Percentiles rank a stretch among this genome's conserved stretches.
Evolutionary conservation across 305 asterid species (phyloP).

Genomic region (Salvia sclarea): DNA sequence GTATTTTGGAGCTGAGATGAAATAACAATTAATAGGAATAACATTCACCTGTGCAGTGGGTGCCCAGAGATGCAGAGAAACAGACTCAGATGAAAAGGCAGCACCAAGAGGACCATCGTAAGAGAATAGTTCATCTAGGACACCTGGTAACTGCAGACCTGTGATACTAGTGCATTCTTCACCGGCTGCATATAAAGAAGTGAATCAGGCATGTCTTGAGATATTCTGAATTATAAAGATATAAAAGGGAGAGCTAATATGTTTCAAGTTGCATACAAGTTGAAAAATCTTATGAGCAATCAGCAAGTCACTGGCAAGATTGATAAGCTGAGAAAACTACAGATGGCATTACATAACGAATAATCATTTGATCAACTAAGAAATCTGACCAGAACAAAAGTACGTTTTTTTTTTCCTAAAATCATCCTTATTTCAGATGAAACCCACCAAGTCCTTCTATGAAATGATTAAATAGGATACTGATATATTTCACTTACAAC

Average conservation of each 20-base stretch:
- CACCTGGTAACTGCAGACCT: slow-evolving; percentile 93
- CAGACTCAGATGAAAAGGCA: slow-evolving; percentile 52
- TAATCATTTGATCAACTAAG: slow-evolving; percentile 9
- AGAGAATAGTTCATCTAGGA: slow-evolving; percentile 79
- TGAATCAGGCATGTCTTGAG: slow-evolving; percentile 21
- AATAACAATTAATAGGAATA: not conserved
- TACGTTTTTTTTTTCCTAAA: slow-evolving; percentile 9
- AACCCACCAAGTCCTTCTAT: not conserved
- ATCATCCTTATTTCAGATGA: too few relatives aligned
- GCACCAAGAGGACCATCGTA: slow-evolving; percentile 88
- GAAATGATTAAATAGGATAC: slow-evolving; percentile 14
- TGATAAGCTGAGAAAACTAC: not conserved
- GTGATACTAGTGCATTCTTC: slow-evolving; percentile 63
- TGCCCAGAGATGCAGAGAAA: slow-evolving; percentile 87
- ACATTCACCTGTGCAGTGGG: slow-evolving; percentile 89
- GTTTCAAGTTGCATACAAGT: slow-evolving; percentile 6
- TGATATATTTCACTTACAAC: slow-evolving; percentile 50
- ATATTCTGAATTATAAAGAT: slow-evolving; percentile 2
- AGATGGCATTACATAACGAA: not conserved
- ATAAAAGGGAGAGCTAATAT: slow-evolving; percentile 1
- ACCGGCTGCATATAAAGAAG: slow-evolving; percentile 49
- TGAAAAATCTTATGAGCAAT: not conserved
- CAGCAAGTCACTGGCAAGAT: not conserved
- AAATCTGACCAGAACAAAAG: slow-evolving; percentile 13
- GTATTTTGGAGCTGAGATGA: slow-evolving; percentile 16